Percentiles rank a stretch among this genome's conserved stretches.
Evolutionary conservation across 1,284 basidiomycete species (phyloP).

Genomic region (Moesziomyces sp.): DNA sequence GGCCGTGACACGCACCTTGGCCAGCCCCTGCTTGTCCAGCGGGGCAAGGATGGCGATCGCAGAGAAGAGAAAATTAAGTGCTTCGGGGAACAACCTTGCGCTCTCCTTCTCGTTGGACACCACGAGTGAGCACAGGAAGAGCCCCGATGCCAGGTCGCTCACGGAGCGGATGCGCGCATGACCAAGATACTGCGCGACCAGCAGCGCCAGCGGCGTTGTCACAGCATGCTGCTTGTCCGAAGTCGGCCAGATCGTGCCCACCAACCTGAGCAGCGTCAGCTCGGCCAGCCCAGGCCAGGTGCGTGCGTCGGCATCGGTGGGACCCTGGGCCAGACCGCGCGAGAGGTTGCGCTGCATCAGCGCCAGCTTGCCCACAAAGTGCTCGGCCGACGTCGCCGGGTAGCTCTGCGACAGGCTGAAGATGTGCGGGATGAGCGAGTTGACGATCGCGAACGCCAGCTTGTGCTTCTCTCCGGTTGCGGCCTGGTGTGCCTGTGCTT

Average conservation of each 20-base stretch:
- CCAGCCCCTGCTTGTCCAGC: constrained; percentile 16
- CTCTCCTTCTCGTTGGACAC: constrained; percentile 80
- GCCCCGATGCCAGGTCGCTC: constrained; percentile 81
- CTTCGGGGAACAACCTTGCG: constrained; percentile 89
- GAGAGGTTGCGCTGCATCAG: constrained; percentile 95
- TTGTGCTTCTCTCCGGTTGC: constrained; percentile 69
- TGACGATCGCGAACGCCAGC: constrained; percentile 75
- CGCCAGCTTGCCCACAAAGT: constrained; percentile 83
- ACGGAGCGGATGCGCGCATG: constrained; percentile 82
- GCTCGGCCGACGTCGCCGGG: constrained; percentile 80
- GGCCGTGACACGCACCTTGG: constrained; percentile 45
- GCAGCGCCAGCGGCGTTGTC: constrained; percentile 82
- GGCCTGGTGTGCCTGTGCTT: constrained; percentile 27
- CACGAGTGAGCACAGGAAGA: constrained; percentile 88
- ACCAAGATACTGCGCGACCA: constrained; percentile 91
- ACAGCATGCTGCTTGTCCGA: constrained; percentile 94
- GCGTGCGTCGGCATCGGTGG: constrained; percentile 75
- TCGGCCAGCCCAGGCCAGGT: constrained; percentile 91
- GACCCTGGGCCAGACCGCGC: constrained; percentile 81
- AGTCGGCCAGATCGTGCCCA: constrained; percentile 88
- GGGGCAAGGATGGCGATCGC: constrained; percentile 78
- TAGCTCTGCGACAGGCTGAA: constrained; percentile 82
- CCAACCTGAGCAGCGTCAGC: constrained; percentile 81
- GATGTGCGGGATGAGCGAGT: constrained; percentile 82
- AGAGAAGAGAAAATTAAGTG: constrained; percentile 82